phyloP scores from a whole-genome alignment of 441 rosid species.

The Mallotus repandus region DNA sequence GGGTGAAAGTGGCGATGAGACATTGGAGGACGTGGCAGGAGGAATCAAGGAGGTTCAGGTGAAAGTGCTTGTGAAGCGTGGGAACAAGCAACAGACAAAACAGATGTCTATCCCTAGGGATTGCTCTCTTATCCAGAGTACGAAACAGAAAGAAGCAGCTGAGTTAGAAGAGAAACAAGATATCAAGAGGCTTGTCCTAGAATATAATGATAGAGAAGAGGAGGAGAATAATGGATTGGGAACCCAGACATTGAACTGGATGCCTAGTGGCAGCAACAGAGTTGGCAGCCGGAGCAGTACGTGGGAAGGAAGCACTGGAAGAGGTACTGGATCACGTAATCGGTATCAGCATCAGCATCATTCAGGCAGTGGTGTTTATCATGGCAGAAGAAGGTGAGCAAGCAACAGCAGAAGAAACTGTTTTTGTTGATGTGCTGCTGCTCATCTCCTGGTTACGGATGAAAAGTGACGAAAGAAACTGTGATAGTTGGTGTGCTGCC shows the following conservation, averaged over 20 bases:
- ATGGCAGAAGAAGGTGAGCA: slow-evolving; percentile 62
- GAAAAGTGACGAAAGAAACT: neutral
- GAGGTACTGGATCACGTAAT: slow-evolving; percentile 60
- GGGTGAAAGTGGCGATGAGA: slow-evolving; percentile 86
- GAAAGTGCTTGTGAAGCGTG: slow-evolving; percentile 96
- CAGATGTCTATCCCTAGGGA: slow-evolving; percentile 94
- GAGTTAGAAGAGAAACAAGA: slow-evolving; percentile 98
- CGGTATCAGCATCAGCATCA: slow-evolving; percentile 61
- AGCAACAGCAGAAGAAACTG: neutral
- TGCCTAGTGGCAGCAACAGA: slow-evolving; percentile 63
- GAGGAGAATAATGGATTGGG: slow-evolving; percentile 89
- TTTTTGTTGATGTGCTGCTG: slow-evolving; percentile 6
- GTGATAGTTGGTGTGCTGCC: neutral
- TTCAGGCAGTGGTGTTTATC: slow-evolving; percentile 73
- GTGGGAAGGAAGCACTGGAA: slow-evolving; percentile 60
- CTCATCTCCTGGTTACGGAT: too few relatives aligned
- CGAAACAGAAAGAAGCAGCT: slow-evolving; percentile 98
- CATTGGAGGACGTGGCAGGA: slow-evolving; percentile 66
- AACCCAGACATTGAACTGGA: slow-evolving; percentile 69
- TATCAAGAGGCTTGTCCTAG: slow-evolving; percentile 93
- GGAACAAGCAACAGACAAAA: slow-evolving; percentile 93
- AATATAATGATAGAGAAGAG: slow-evolving; percentile 95
- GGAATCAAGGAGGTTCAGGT: slow-evolving; percentile 87
- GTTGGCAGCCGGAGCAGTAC: slow-evolving; percentile 43
- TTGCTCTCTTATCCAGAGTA: slow-evolving; percentile 85